These are phyloP conservation scores for Labyrinthula sp. DNA, from an alignment of 352 stramenopile genomes.

Conservation along the genomic window DNA sequence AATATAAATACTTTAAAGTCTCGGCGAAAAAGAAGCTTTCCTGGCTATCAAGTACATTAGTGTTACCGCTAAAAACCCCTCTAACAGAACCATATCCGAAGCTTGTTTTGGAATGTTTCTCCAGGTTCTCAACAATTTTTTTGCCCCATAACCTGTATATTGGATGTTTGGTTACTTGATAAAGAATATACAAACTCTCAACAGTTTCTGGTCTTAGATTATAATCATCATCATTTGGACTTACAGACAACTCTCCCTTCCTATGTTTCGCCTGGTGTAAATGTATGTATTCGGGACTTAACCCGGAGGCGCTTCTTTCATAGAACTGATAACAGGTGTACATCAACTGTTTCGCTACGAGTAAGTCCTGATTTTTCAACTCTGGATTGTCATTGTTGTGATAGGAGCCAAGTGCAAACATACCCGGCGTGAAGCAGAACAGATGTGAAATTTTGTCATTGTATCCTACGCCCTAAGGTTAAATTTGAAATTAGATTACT, in stretches of 20 bases:
- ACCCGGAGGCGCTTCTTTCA: slow-evolving; percentile 36
- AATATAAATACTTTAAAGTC: slow-evolving; percentile 95
- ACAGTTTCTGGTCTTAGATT: slow-evolving; percentile 55
- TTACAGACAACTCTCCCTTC: slow-evolving; percentile 34
- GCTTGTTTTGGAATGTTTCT: slow-evolving; percentile 44
- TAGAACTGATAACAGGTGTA: slow-evolving; percentile 56
- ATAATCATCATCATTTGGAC: slow-evolving; percentile 46
- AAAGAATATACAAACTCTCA: slow-evolving; percentile 62
- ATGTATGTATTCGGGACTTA: slow-evolving; percentile 49
- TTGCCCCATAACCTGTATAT: slow-evolving; percentile 51
- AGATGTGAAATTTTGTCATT: slow-evolving; percentile 46
- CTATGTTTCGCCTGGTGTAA: slow-evolving; percentile 38
- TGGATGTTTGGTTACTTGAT: slow-evolving; percentile 51
- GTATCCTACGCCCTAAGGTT: too few relatives aligned
- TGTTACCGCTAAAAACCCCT: slow-evolving; percentile 39
- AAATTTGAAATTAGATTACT: too few relatives aligned
- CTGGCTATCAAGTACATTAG: slow-evolving; percentile 42
- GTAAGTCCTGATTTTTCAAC: slow-evolving; percentile 42
- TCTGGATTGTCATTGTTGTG: too few relatives aligned
- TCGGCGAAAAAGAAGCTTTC: slow-evolving; percentile 90
- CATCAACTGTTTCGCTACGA: slow-evolving; percentile 48
- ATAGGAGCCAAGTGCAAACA: slow-evolving; percentile 49
- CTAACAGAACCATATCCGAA: slow-evolving; percentile 48
- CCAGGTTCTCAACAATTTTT: slow-evolving; percentile 50
- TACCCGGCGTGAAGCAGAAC: slow-evolving; percentile 57